A percentile compares a stretch with the other conserved stretches of the same genome.
Conservation (phyloP, 1,284 basidiomycete genomes). For the Papiliotrema flavescens region DNA sequence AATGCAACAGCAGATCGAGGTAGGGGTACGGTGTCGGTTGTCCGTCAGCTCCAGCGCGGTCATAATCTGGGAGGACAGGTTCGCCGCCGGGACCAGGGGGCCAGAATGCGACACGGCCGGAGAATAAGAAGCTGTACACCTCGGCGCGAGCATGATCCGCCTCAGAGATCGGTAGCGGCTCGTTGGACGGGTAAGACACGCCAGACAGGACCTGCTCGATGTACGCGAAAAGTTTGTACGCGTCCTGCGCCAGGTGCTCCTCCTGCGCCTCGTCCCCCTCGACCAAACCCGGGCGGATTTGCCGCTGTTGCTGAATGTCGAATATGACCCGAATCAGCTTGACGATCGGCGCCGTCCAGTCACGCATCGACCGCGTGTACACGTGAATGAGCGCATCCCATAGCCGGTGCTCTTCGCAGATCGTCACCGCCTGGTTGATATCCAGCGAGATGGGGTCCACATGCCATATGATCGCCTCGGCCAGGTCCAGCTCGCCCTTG, state of each 20-base stretch:
- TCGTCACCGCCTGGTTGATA: slow-evolving; percentile 82
- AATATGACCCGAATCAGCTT: slow-evolving; percentile 75
- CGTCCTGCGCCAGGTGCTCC: slow-evolving; percentile 65
- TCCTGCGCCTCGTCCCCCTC: slow-evolving; percentile 39
- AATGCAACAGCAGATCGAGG: slow-evolving; percentile 73
- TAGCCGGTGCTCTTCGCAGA: slow-evolving; percentile 77
- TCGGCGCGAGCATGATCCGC: slow-evolving; percentile 64
- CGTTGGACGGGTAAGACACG: slow-evolving; percentile 78
- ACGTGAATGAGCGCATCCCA: slow-evolving; percentile 96
- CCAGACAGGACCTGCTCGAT: slow-evolving; percentile 83
- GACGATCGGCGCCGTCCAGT: slow-evolving; percentile 85
- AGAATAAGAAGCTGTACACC: slow-evolving; percentile 78
- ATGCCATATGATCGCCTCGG: slow-evolving; percentile 91
- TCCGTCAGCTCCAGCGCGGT: neutral
- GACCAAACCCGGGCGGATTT: slow-evolving; percentile 41
- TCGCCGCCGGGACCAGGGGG: slow-evolving; percentile 60
- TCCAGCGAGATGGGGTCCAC: slow-evolving; percentile 88
- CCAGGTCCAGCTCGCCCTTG: slow-evolving; percentile 65
- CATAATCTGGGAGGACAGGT: slow-evolving; percentile 47
- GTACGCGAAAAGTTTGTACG: slow-evolving; percentile 91
- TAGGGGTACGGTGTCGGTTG: slow-evolving; percentile 82
- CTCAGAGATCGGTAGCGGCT: slow-evolving; percentile 63
- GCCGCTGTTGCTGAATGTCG: slow-evolving; percentile 57
- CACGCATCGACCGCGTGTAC: slow-evolving; percentile 79
- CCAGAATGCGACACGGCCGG: slow-evolving; percentile 75